A percentile compares a stretch with the other conserved stretches of the same genome.
These are phyloP conservation scores for Penicillium sp. DNA, from an alignment of 2,329 filamentous ascomycete species.

Conservation along the genomic window DNA sequence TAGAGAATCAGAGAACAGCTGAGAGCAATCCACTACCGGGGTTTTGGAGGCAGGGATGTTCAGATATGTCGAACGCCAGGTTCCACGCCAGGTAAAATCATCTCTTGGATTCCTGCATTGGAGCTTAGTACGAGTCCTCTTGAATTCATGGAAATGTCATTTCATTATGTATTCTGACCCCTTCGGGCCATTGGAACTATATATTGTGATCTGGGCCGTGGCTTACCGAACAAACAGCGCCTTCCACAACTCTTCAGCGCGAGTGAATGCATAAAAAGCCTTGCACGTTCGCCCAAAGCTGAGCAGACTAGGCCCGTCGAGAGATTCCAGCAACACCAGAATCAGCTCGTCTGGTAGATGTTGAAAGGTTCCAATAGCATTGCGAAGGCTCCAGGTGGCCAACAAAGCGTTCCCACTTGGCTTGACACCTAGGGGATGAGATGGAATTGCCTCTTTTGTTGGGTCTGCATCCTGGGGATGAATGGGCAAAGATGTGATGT, in stretches of 20 bases:
- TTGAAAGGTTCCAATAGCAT: conserved; percentile 65
- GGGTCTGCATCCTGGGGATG: conserved; percentile 22
- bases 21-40: conserved; percentile 67
- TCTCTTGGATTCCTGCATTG: conserved; percentile 29
- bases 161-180: neutral
- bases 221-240: conserved; percentile 80
- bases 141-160: neutral
- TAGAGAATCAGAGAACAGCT: conserved; percentile 85
- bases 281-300: conserved; percentile 76
- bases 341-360: conserved; percentile 79
- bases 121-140: conserved; percentile 18
- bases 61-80: conserved; percentile 81
- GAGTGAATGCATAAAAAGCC: conserved; percentile 81
- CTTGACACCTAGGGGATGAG: conserved; percentile 81
- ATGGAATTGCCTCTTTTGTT: conserved; percentile 60
- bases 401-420: conserved; percentile 82
- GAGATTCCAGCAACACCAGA: conserved; percentile 70
- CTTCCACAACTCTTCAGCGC: conserved; percentile 88
- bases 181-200: neutral
- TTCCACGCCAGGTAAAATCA: conserved; percentile 70
- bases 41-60: conserved; percentile 56
- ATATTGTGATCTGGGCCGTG: conserved; percentile 7
- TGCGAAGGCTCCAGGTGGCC: conserved; percentile 65
- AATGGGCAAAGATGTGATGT: conserved; percentile 32
- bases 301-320: conserved; percentile 65